Evolutionary conservation across 2,329 filamentous ascomycete genomes (phyloP).

Genomic region (Fusarium globosum): DNA sequence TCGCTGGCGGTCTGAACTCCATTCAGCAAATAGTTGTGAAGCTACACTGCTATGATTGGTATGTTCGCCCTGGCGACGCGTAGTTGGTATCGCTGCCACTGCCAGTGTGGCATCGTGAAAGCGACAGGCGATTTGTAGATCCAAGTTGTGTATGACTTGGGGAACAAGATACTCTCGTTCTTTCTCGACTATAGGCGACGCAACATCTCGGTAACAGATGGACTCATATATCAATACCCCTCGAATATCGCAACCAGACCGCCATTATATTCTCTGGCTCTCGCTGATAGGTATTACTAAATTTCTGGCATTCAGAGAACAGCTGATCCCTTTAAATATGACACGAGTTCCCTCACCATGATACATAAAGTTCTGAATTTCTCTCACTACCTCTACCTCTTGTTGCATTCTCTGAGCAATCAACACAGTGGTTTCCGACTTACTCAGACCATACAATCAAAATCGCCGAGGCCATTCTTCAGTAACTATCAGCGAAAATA

Average conservation of each 20-base stretch:
- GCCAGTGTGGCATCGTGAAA: too few relatives aligned
- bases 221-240: too few relatives aligned
- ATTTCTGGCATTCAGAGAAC: fast-evolving
- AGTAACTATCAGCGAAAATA: background rate
- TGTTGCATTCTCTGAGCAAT: too few relatives aligned
- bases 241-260: fast-evolving
- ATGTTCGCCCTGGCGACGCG: fast-evolving
- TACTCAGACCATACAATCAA: background rate
- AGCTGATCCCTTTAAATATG: background rate
- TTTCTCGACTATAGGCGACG: fast-evolving
- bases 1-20: background rate
- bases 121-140: fast-evolving
- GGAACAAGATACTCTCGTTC: background rate
- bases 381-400: too few relatives aligned
- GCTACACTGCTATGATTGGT: fast-evolving
- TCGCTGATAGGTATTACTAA: fast-evolving
- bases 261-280: fast-evolving
- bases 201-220: too few relatives aligned
- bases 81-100: fast-evolving
- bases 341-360: too few relatives aligned
- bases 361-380: too few relatives aligned
- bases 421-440: fast-evolving
- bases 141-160: fast-evolving
- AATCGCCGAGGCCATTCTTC: fast-evolving
- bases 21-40: fast-evolving